Conservation (phyloP, 768 basidiomycete genomes). For the Mycena rebaudengoi region DNA sequence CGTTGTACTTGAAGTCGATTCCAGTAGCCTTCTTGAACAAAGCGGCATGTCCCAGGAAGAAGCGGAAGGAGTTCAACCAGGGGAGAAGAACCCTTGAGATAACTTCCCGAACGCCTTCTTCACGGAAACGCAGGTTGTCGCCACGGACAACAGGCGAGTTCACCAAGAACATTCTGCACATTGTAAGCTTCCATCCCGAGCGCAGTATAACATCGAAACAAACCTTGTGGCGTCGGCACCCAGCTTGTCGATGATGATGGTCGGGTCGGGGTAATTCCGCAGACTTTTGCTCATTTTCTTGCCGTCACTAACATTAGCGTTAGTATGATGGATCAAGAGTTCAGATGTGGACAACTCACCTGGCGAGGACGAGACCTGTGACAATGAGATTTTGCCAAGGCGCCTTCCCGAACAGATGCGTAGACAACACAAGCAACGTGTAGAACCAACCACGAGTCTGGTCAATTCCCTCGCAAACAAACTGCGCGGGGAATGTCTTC, state of each 20-base stretch:
- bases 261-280: slow-evolving; percentile 97
- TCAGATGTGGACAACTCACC: slow-evolving; percentile 57
- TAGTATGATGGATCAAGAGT: background rate
- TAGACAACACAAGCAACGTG: slow-evolving; percentile 94
- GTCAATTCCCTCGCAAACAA: slow-evolving; percentile 98
- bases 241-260: slow-evolving; percentile 86
- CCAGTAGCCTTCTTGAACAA: slow-evolving; percentile 84
- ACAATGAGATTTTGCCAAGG: slow-evolving; percentile 99
- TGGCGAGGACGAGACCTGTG: slow-evolving; percentile 93
- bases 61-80: slow-evolving; percentile 99
- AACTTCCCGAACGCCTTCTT: slow-evolving; percentile 97
- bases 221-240: slow-evolving; percentile 96
- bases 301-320: slow-evolving; percentile 70
- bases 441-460: slow-evolving; percentile 99
- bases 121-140: slow-evolving; percentile 97
- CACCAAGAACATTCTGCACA: slow-evolving; percentile 90
- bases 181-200: background rate
- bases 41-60: slow-evolving; percentile 95
- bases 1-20: slow-evolving; percentile 84
- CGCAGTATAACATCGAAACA: slow-evolving; percentile 6
- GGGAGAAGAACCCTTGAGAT: slow-evolving; percentile 95
- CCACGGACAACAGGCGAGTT: slow-evolving; percentile 99
- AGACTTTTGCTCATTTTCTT: slow-evolving; percentile 99
- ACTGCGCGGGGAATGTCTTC: slow-evolving; percentile 90
- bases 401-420: slow-evolving; percentile 90